Conservation (phyloP, 139 green algal species). For the Tetraselmis chui region DNA sequence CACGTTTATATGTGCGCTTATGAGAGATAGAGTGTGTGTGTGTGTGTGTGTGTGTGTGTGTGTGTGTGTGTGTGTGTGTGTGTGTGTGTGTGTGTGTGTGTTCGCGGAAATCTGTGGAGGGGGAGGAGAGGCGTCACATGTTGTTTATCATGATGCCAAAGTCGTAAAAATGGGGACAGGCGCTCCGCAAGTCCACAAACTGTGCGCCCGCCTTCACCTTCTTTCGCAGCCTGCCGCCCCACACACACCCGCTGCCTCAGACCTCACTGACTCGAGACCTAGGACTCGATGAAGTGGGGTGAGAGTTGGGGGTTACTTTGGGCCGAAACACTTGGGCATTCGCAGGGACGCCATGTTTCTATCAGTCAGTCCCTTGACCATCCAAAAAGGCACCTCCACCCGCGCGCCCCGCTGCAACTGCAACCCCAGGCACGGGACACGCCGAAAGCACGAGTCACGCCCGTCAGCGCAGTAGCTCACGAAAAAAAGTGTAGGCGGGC, state of each 20-base stretch:
- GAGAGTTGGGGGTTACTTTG: background rate
- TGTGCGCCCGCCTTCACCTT: conserved; percentile 44
- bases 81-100: too few relatives aligned
- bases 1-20: too few relatives aligned
- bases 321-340: background rate
- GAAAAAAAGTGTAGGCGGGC: too few relatives aligned
- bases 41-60: too few relatives aligned
- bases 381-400: conserved; percentile 46
- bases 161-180: conserved; percentile 48
- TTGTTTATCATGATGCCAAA: conserved; percentile 27
- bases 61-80: too few relatives aligned
- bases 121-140: background rate
- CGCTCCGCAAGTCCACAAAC: conserved; percentile 40
- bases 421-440: too few relatives aligned
- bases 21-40: too few relatives aligned
- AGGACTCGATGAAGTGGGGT: too few relatives aligned
- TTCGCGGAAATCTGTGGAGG: background rate
- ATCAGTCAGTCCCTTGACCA: conserved; percentile 29
- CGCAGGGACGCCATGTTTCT: conserved; percentile 21
- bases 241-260: background rate
- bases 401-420: background rate
- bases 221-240: conserved; percentile 15
- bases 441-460: too few relatives aligned
- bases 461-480: too few relatives aligned
- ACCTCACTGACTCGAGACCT: conserved; percentile 18